phyloP scores from a whole-genome alignment of 495 filamentous ascomycete species.

The Aspergillus sclerotiicarbonarius region DNA sequence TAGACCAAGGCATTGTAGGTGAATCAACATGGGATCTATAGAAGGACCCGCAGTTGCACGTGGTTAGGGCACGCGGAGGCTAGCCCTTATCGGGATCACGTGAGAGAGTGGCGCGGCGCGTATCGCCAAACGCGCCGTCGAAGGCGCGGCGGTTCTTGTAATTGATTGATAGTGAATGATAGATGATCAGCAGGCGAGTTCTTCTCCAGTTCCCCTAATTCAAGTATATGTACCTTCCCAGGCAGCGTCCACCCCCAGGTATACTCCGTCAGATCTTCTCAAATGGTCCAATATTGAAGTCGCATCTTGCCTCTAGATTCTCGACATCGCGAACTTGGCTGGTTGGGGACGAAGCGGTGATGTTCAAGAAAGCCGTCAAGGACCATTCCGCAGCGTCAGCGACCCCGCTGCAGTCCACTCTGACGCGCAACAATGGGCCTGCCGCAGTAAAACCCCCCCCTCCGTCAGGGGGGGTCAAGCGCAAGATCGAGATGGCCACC shows the following conservation, averaged over 20 bases:
- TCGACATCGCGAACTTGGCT: constrained; percentile 24
- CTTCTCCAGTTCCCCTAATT: constrained; percentile 3
- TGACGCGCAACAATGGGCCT: constrained; percentile 25
- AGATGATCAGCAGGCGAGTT: not conserved
- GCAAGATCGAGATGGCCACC: constrained; percentile 41
- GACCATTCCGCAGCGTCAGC: constrained; percentile 34
- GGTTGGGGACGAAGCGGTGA: constrained; percentile 21
- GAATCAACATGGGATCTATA: no score
- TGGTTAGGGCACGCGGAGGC: not conserved
- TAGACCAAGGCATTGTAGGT: not conserved
- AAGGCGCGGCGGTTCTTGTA: not conserved
- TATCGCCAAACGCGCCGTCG: constrained; percentile 7
- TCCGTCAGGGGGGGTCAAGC: constrained; percentile 38
- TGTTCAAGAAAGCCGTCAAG: constrained; percentile 48
- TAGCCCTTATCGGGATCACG: constrained; percentile 26
- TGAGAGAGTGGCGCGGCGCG: constrained; percentile 25
- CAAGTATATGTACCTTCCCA: constrained; percentile 33
- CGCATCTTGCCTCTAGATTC: constrained; percentile 24
- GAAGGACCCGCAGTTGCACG: not conserved
- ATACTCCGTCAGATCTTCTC: constrained; percentile 22
- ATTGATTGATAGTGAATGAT: not conserved
- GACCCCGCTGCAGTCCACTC: constrained; percentile 39
- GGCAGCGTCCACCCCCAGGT: constrained; percentile 16
- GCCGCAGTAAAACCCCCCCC: constrained; percentile 21
- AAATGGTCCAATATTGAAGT: constrained; percentile 22